These are phyloP conservation scores for Microthlaspi erraticum DNA, from an alignment of 345 rosid species.

Conservation along the genomic window DNA sequence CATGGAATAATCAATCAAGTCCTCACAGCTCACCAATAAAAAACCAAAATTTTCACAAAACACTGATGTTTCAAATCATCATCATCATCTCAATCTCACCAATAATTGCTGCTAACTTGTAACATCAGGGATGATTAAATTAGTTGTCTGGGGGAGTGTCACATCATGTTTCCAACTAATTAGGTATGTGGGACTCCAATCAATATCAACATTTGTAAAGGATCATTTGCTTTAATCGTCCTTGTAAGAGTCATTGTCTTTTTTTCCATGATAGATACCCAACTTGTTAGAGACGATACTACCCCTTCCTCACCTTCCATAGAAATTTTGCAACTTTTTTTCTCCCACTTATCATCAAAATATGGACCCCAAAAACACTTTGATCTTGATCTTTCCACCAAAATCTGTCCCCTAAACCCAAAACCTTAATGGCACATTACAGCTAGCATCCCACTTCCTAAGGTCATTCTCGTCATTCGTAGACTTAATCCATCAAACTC, in stretches of 20 bases:
- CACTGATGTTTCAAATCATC: slow-evolving; percentile 38
- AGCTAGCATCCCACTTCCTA: slow-evolving; percentile 55
- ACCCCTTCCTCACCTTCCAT: slow-evolving; percentile 44
- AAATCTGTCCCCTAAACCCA: slow-evolving; percentile 47
- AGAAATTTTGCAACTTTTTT: slow-evolving; percentile 43
- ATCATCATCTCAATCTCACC: slow-evolving; percentile 40
- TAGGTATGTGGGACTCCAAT: slow-evolving; percentile 50
- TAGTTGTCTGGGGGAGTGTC: slow-evolving; percentile 36
- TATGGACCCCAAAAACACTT: slow-evolving; percentile 57
- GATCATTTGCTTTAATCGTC: slow-evolving; percentile 46
- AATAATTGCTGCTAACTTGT: slow-evolving; percentile 41
- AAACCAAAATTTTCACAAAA: slow-evolving; percentile 5
- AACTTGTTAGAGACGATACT: slow-evolving; percentile 55
- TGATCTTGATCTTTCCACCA: slow-evolving; percentile 50
- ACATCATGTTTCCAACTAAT: slow-evolving; percentile 50
- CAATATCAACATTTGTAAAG: slow-evolving; percentile 41
- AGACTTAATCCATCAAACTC: slow-evolving; percentile 37
- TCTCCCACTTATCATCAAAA: slow-evolving; percentile 41
- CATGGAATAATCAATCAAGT: slow-evolving; percentile 41
- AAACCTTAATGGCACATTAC: slow-evolving; percentile 51
- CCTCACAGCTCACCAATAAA: slow-evolving; percentile 36
- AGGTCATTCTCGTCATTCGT: slow-evolving; percentile 44
- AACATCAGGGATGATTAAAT: slow-evolving; percentile 36
- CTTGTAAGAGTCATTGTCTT: slow-evolving; percentile 43
- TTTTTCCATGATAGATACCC: slow-evolving; percentile 52